phyloP scores from a whole-genome alignment of 1,284 basidiomycete genomes.

The Mycosarcoma maydis region DNA sequence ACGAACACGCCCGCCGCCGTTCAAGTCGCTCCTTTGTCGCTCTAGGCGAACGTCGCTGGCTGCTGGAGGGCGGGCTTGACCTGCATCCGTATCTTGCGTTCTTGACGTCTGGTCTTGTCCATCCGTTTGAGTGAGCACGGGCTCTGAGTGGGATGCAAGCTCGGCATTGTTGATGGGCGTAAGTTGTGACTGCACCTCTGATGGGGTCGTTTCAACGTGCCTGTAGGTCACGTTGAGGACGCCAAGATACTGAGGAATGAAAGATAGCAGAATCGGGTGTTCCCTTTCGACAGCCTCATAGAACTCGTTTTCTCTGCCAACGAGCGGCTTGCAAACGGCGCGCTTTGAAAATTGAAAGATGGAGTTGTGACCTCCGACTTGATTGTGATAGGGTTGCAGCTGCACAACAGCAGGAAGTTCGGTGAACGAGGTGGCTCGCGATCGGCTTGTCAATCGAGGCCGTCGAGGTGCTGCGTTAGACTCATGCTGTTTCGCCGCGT shows the following conservation, averaged over 20 bases:
- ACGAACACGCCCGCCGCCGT: constrained; percentile 14
- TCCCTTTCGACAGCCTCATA: constrained; percentile 96
- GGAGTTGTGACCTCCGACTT: constrained; percentile 94
- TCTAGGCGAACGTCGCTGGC: background rate
- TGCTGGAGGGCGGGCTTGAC: background rate
- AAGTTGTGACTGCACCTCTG: background rate
- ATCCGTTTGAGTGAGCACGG: background rate
- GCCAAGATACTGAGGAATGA: constrained; percentile 94
- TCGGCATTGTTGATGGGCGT: background rate
- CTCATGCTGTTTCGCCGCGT: background rate
- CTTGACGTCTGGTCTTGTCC: background rate
- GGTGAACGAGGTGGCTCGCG: constrained; percentile 6
- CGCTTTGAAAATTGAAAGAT: constrained; percentile 98
- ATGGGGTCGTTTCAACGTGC: constrained; percentile 39
- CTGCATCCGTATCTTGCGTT: background rate
- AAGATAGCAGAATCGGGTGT: constrained; percentile 87
- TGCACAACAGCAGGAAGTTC: constrained; percentile 73
- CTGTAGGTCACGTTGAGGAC: constrained; percentile 95
- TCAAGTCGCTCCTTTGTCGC: constrained; percentile 15
- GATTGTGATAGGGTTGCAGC: constrained; percentile 92
- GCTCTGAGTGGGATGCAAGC: constrained; percentile 1
- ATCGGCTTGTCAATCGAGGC: constrained; percentile 2
- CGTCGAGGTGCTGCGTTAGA: constrained; percentile 5
- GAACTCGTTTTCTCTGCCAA: constrained; percentile 95
- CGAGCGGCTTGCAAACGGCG: constrained; percentile 98